Base-by-base conservation (phyloP, 169 alveolate genomes). In the Eimeria brunetti region DNA sequence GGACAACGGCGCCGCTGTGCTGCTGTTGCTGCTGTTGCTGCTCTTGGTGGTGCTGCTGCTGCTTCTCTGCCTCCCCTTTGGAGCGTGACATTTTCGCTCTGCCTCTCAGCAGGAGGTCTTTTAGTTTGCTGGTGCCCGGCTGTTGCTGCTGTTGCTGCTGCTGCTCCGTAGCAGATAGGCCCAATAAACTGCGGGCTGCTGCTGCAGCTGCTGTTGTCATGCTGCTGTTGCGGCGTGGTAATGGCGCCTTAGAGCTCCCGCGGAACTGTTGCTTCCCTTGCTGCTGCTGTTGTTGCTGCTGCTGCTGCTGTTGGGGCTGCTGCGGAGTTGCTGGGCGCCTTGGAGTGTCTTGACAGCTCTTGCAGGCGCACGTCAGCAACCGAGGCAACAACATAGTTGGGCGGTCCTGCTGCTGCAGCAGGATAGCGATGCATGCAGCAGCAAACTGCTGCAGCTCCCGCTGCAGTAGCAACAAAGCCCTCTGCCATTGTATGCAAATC, bases 401-500 rank as follows among this genome's bases (percentile, higher is more conserved):
- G 73, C 51, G 89, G 51, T 81, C 89, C 89, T 81, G 69, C 89
- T 81, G 89, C 89, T 51, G 64, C 73, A 81, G 73, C 62, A 81
- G 64, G 38, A 81, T 12, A 53, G 89, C 71, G 51, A 81, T 81
- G 73, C 89, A 81, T 51, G 69, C 89, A 27, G 89, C 89, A 6
- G 89, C 89, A 53, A 81, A 81, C 44, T 81, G 89, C 58, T 81
- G 89, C 71, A 81, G 89, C 89, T 81, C 89, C 46, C 89, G 89
- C 89, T 81, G 89, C 73, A 81, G 51, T n/a, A 81, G 89, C 89
- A 81, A 73, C 89, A 81, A n/a, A 14, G 89, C 20, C 41, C 62
- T 81, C 89, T 81, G 89, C 89, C 89, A 81, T 33, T 53, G 89
- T 20, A 81, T 81, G 46, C 89, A 81, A n/a, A 3, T 51, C 73